phyloP scores from a whole-genome alignment of 257 asterid genomes.

The Verbascum thapsus region DNA sequence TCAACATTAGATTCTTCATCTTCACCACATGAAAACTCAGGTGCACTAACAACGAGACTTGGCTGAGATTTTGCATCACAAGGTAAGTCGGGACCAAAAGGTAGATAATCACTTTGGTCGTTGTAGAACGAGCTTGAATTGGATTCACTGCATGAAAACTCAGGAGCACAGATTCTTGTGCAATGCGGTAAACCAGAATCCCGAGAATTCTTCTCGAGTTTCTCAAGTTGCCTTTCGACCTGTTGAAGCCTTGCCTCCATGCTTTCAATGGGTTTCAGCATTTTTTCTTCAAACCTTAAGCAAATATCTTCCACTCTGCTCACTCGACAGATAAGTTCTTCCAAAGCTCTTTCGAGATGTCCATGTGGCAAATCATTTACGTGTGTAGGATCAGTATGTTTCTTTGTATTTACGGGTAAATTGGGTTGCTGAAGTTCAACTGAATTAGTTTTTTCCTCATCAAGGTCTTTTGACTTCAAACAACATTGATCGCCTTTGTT shows the following conservation, averaged over 20 bases:
- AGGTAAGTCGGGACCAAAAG: constrained; percentile 39
- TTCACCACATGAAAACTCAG: constrained; percentile 69
- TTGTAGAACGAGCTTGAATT: constrained; percentile 55
- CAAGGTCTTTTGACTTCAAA: constrained; percentile 39
- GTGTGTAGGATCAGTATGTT: constrained; percentile 30
- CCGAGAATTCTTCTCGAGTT: no score
- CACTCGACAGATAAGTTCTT: constrained; percentile 70
- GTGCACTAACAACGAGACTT: constrained; percentile 65
- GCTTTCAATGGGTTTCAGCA: constrained; percentile 80
- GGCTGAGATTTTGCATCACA: constrained; percentile 43
- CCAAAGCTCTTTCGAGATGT: constrained; percentile 61
- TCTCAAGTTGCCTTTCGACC: constrained; percentile 77
- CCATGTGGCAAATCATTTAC: constrained; percentile 33
- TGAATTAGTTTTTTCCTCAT: constrained; percentile 39
- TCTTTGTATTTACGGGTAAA: constrained; percentile 18
- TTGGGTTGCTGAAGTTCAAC: constrained; percentile 31
- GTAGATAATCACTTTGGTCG: constrained; percentile 43
- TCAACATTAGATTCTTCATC: constrained; percentile 50
- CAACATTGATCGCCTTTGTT: constrained; percentile 35
- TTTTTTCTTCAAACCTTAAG: constrained; percentile 82
- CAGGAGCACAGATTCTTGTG: constrained; percentile 70
- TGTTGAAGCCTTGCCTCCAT: constrained; percentile 78
- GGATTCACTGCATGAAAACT: constrained; percentile 70
- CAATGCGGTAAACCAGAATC: no score
- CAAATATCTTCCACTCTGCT: constrained; percentile 78